Conservation (phyloP, 2,329 filamentous ascomycete genomes). For the Apiospora marii region DNA sequence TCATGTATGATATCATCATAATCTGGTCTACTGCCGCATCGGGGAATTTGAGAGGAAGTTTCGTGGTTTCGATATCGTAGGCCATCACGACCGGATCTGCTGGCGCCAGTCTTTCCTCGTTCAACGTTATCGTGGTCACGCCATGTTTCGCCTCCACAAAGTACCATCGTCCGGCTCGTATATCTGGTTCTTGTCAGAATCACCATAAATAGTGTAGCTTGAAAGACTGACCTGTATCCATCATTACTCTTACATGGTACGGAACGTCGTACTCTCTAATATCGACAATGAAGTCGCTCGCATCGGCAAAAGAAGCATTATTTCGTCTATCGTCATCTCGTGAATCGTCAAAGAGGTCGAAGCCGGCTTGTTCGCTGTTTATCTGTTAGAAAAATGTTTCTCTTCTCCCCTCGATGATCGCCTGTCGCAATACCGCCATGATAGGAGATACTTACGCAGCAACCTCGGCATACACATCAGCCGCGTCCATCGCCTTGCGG, state of each 20-base stretch:
- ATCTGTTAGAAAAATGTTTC: constrained; percentile 29
- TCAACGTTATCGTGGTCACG: constrained; percentile 79
- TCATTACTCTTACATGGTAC: constrained; percentile 98
- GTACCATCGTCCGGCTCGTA: constrained; percentile 97
- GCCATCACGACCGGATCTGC: constrained; percentile 98
- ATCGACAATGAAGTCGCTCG: constrained; percentile 97
- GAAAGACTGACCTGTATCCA: constrained; percentile 75
- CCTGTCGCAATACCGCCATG: neutral
- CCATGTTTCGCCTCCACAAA: constrained; percentile 94
- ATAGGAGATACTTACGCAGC: constrained; percentile 69
- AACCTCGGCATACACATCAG: constrained; percentile 98
- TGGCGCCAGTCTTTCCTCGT: constrained; percentile 86
- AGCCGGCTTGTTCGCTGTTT: constrained; percentile 50
- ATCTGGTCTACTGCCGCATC: constrained; percentile 94
- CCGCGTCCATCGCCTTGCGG: constrained; percentile 92
- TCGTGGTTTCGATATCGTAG: constrained; percentile 99
- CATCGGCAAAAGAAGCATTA: constrained; percentile 80
- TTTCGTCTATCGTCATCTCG: constrained; percentile 81
- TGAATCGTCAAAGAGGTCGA: constrained; percentile 92
- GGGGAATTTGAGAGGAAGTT: constrained; percentile 94
- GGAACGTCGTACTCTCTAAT: constrained; percentile 99
- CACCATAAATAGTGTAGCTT: no score
- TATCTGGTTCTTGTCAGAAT: constrained; percentile 64
- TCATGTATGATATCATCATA: constrained; percentile 99
- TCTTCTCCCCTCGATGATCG: neutral